Evolutionary conservation across 2,329 filamentous ascomycete species (phyloP).

Genomic region (Scedosporium aurantiacum): DNA sequence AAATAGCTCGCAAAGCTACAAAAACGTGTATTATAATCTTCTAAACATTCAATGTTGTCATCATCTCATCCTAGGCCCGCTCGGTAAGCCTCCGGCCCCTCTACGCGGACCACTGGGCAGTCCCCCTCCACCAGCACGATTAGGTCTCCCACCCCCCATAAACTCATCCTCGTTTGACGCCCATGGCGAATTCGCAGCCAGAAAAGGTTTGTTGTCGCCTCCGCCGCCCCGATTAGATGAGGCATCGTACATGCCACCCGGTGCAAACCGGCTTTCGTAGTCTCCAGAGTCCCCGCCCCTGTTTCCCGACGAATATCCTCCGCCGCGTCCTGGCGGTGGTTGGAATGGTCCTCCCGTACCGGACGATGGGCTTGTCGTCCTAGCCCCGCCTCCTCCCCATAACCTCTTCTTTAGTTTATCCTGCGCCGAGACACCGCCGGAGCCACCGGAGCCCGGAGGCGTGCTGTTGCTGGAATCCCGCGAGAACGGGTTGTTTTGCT

Average conservation of each 20-base stretch:
- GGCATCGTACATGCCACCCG: conserved; percentile 32
- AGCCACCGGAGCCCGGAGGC: conserved; percentile 15
- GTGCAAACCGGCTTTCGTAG: conserved; percentile 36
- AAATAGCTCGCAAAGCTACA: not conserved
- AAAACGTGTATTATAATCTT: not conserved
- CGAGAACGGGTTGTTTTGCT: conserved; percentile 32
- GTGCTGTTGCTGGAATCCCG: conserved; percentile 8
- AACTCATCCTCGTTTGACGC: conserved; percentile 25
- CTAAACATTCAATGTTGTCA: not conserved
- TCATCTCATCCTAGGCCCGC: conserved; percentile 29
- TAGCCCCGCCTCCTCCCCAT: conserved; percentile 48
- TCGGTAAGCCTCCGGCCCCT: conserved; percentile 19
- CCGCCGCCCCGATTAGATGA: conserved; percentile 18
- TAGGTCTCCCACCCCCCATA: conserved; percentile 15
- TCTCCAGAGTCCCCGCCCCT: conserved; percentile 10
- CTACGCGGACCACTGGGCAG: conserved; percentile 12
- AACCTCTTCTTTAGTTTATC: conserved; percentile 72
- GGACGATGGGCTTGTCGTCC: conserved; percentile 43
- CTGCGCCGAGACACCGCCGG: conserved; percentile 52
- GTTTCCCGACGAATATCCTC: conserved; percentile 1
- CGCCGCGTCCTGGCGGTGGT: conserved; percentile 26
- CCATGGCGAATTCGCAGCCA: conserved; percentile 38
- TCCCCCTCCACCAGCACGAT: conserved; percentile 20
- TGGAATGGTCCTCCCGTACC: conserved; percentile 29
- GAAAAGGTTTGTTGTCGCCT: conserved; percentile 26